Evolutionary conservation across 768 basidiomycete species (phyloP).

Genomic region (Chalciporus chontae): DNA sequence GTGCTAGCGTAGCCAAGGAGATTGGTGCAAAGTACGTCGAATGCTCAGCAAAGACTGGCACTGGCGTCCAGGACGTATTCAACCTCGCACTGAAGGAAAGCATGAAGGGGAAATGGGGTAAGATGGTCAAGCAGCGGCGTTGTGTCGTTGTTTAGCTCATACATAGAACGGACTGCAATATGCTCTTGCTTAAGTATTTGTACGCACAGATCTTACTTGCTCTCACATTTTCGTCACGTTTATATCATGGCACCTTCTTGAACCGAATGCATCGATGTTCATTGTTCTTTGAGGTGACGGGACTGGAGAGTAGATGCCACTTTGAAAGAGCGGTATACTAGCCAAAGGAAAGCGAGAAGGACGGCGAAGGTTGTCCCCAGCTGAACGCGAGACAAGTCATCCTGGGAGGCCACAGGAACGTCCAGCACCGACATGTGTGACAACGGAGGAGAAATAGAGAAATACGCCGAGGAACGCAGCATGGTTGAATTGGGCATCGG

Average conservation of each 20-base stretch:
- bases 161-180: slow-evolving; percentile 10
- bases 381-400: slow-evolving; percentile 33
- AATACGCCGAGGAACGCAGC: slow-evolving; percentile 16
- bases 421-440: slow-evolving; percentile 9
- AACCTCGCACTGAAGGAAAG: slow-evolving; percentile 85
- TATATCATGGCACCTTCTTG: slow-evolving; percentile 6
- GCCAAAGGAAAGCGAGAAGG: slow-evolving; percentile 32
- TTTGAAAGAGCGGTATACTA: slow-evolving; percentile 26
- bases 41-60: slow-evolving; percentile 91
- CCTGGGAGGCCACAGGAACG: slow-evolving; percentile 34
- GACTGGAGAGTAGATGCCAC: slow-evolving; percentile 20
- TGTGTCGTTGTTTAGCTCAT: slow-evolving; percentile 55
- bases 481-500: slow-evolving; percentile 21
- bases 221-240: slow-evolving; percentile 17
- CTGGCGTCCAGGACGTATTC: slow-evolving; percentile 90
- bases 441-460: slow-evolving; percentile 13
- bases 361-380: slow-evolving; percentile 33
- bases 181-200: slow-evolving; percentile 23
- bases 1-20: slow-evolving; percentile 79
- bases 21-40: slow-evolving; percentile 94
- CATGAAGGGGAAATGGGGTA: slow-evolving; percentile 75
- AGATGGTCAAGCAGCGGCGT: slow-evolving; percentile 62
- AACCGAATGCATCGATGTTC: slow-evolving; percentile 18
- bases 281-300: slow-evolving; percentile 25
- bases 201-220: slow-evolving; percentile 29